Evolutionary conservation across 1,139 yeast genomes (phyloP).

Genomic region (Blastobotrys ciferrii): DNA sequence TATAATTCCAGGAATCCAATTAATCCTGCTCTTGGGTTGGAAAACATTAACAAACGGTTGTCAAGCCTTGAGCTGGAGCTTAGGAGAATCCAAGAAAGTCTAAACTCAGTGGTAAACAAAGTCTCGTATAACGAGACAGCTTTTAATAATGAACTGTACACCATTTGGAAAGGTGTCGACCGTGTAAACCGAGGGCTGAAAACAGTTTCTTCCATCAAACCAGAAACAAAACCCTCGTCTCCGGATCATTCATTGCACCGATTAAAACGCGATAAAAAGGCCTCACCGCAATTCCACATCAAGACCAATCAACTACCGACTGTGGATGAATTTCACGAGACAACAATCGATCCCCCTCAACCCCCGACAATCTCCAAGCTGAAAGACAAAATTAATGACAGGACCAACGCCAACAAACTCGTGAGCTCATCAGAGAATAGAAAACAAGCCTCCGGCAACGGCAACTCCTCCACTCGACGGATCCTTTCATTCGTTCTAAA

Average conservation of each 20-base stretch:
- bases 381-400: neutral
- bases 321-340: constrained; percentile 4
- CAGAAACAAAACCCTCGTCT: neutral
- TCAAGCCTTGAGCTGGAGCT: constrained; percentile 8
- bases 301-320: neutral
- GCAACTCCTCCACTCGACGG: neutral
- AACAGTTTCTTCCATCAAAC: neutral
- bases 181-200: constrained; percentile 13
- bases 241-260: neutral
- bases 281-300: neutral
- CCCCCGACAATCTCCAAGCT: constrained; percentile 5
- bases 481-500: neutral
- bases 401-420: neutral
- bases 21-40: neutral
- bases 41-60: neutral
- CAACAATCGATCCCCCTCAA: neutral
- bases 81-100: constrained; percentile 5
- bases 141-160: constrained; percentile 18
- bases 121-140: constrained; percentile 18
- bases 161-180: constrained; percentile 23
- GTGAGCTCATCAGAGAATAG: neutral
- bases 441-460: neutral
- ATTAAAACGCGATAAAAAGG: neutral
- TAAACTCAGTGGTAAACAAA: neutral
- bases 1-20: neutral